phyloP scores from a whole-genome alignment of 305 asterid genomes.

The Petunia hybrid region DNA sequence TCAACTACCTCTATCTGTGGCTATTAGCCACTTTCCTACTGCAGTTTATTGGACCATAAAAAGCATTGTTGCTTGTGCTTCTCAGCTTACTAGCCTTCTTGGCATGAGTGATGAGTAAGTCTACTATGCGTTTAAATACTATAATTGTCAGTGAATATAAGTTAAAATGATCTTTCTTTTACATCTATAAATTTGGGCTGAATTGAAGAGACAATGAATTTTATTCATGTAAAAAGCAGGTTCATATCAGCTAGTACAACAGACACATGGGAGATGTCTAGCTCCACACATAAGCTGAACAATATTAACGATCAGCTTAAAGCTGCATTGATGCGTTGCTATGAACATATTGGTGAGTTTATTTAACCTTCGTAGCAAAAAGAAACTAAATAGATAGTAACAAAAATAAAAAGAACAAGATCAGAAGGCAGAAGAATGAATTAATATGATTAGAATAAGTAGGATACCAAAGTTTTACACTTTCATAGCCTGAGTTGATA shows the following conservation, averaged over 20 bases:
- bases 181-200: background rate
- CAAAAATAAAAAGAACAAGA: no score
- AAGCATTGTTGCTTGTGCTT: conserved; percentile 70
- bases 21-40: conserved; percentile 56
- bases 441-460: background rate
- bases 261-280: conserved; percentile 81
- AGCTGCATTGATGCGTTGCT: conserved; percentile 54
- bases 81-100: conserved; percentile 64
- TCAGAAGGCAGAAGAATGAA: background rate
- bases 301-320: conserved; percentile 61
- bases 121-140: background rate
- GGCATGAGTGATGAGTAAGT: conserved; percentile 66
- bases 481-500: background rate
- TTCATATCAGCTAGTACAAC: conserved; percentile 43
- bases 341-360: conserved; percentile 57
- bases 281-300: conserved; percentile 60
- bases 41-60: conserved; percentile 84
- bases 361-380: background rate
- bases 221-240: conserved; percentile 45
- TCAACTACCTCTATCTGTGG: conserved; percentile 56
- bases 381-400: background rate
- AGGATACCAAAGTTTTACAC: background rate
- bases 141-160: background rate
- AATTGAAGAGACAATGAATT: background rate
- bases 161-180: background rate